A percentile compares a stretch with the other conserved stretches of the same genome.
Evolutionary conservation across 306 rosid species (phyloP).

Genomic region (Benincasa hispida): DNA sequence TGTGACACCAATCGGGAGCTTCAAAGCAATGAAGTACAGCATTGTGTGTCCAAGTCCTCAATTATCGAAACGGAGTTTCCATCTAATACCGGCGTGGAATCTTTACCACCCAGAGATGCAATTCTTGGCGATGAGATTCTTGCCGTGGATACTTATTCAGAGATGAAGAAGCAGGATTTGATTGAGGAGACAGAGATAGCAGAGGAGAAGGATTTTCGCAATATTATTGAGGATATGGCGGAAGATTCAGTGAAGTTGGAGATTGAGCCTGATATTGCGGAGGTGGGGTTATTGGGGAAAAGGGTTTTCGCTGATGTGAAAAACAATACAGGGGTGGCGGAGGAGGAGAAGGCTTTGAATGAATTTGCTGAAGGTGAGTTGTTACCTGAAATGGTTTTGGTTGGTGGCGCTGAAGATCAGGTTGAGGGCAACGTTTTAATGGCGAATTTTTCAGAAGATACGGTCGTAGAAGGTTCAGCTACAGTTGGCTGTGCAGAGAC

Average conservation of each 20-base stretch:
- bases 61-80: conserved; percentile 3
- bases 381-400: background rate
- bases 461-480: background rate
- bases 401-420: background rate
- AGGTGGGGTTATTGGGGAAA: conserved; percentile 1
- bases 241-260: conserved; percentile 3
- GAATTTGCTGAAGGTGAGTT: background rate
- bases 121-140: background rate
- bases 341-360: conserved; percentile 11
- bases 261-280: conserved; percentile 4
- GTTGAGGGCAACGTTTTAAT: background rate
- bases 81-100: background rate
- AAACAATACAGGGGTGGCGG: background rate
- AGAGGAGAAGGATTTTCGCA: background rate
- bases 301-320: conserved; percentile 5
- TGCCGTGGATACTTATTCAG: background rate
- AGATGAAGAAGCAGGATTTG: conserved; percentile 2
- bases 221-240: background rate
- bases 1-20: conserved; percentile 9
- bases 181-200: background rate
- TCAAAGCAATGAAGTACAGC: conserved; percentile 11
- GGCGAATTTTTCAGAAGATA: background rate
- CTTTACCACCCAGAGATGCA: background rate
- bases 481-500: background rate
- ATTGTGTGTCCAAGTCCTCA: conserved; percentile 16